Percentiles rank a stretch among this genome's conserved stretches.
phyloP scores from a whole-genome alignment of 2,329 filamentous ascomycete species.

The Talaromyces sp. region DNA sequence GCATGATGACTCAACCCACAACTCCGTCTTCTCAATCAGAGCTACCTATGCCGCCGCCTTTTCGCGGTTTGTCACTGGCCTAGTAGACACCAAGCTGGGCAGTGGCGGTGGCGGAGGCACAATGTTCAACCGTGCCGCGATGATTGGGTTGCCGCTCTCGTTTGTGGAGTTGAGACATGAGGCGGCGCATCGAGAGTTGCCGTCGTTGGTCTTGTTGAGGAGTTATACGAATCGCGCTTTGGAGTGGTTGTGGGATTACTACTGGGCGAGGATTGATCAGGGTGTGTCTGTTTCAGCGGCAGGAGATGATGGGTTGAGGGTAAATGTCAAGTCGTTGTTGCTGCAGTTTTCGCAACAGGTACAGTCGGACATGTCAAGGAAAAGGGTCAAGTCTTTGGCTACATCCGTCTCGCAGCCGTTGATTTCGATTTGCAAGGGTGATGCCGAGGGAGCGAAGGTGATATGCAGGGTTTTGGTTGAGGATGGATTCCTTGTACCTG shows the following conservation, averaged over 20 bases:
- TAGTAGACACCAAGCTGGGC: conserved; percentile 44
- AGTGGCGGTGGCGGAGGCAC: conserved; percentile 30
- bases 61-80: conserved; percentile 47
- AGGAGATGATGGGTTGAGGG: background rate
- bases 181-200: conserved; percentile 84
- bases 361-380: conserved; percentile 17
- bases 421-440: conserved; percentile 28
- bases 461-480: conserved; percentile 30
- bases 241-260: conserved; percentile 83
- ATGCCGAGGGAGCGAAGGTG: conserved; percentile 19
- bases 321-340: background rate
- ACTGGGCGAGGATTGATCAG: conserved; percentile 62
- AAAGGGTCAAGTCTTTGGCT: conserved; percentile 30
- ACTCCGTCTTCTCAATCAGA: conserved; percentile 44
- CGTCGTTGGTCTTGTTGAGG: conserved; percentile 69
- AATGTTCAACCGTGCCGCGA: conserved; percentile 45
- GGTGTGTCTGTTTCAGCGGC: background rate
- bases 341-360: conserved; percentile 3
- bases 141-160: conserved; percentile 52
- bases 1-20: conserved; percentile 40
- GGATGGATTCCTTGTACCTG: conserved; percentile 26
- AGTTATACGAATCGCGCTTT: conserved; percentile 67
- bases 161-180: conserved; percentile 90
- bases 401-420: conserved; percentile 25
- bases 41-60: conserved; percentile 46